Base-by-base conservation (phyloP, 225 moss, liverwort and hornwort species). In the Asterella californica region DNA sequence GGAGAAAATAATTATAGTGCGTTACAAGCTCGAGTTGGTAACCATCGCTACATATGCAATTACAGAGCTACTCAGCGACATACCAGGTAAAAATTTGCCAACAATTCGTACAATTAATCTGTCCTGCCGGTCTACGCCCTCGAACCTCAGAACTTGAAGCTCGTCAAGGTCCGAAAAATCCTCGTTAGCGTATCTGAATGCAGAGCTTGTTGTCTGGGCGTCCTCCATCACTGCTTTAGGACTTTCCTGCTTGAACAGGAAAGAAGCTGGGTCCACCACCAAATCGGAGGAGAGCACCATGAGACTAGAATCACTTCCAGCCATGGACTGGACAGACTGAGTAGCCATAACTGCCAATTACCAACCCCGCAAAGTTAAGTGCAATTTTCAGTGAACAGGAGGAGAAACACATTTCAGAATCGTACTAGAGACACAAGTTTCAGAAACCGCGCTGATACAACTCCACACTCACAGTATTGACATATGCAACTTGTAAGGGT, bases 71-170 rank as follows among this genome's bases (percentile, higher is more conserved):
- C 45, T 47, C 42, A 32, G 57, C 9, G 14, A 42, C 82, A 24
- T 82, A 89, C 91, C 86, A 74, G 91, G 91, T 5, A 91, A 75
- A 70, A 82, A 91, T 82, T 86, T 91, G 63, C 91, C 91, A 38
- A 91, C 91, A 72, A 91, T 86, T 74, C 91, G 82, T 11, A 88
- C 86, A 63, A 91, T 83, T 48, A 79, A 83, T 30, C 91, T 85
- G 24, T 80, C 83, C 33, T 86, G 54, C 54, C 70, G 72, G 68
- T 91, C 91, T 30, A 82, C 54, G 15, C 91, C 91, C 61, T 86
- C 83, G 30, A 88, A 38, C 32, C 81, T 84, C 75, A 91, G 71
- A 76, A 91, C 79, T 62, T 91, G 82, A 53, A 91, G 86, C 77
- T 91, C 79, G 72, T 89, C 91, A 73, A 91, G 61, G 72, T 91